phyloP scores from a whole-genome alignment of 2,329 filamentous ascomycete genomes.

The Lachnellula suecica region DNA sequence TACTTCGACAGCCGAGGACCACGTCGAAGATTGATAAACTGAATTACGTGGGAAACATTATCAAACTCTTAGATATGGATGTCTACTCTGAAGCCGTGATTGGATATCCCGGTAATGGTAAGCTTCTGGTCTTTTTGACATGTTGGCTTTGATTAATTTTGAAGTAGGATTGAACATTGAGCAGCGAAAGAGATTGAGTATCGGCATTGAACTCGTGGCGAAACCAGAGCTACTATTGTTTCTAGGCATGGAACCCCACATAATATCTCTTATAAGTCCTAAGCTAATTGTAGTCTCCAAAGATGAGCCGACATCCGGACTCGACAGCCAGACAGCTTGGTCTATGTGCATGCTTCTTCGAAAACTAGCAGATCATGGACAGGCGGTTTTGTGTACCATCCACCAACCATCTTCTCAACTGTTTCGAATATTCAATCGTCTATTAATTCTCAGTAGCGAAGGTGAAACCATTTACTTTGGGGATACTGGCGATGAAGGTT shows the following conservation, averaged over 20 bases:
- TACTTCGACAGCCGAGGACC: constrained; percentile 78
- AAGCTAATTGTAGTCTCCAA: constrained; percentile 48
- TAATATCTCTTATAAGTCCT: neutral
- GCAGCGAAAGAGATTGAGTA: constrained; percentile 77
- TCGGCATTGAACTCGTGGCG: constrained; percentile 88
- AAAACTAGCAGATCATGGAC: constrained; percentile 81
- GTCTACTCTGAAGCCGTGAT: constrained; percentile 88
- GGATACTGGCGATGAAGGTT: constrained; percentile 56
- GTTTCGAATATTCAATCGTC: constrained; percentile 82
- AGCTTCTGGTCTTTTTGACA: too few relatives aligned
- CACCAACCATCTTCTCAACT: constrained; percentile 91
- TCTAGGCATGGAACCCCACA: constrained; percentile 46
- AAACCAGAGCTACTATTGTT: constrained; percentile 86
- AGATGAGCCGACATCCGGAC: constrained; percentile 89
- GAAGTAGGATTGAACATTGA: constrained; percentile 73
- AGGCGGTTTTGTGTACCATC: constrained; percentile 90
- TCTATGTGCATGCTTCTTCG: constrained; percentile 82
- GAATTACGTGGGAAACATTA: constrained; percentile 85
- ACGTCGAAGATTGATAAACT: constrained; percentile 76
- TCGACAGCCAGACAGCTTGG: constrained; percentile 90
- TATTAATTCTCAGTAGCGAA: constrained; percentile 73
- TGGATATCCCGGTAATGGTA: constrained; percentile 86
- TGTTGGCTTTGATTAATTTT: too few relatives aligned
- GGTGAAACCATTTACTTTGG: constrained; percentile 77
- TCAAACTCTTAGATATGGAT: constrained; percentile 87